A percentile compares a stretch with the other conserved stretches of the same genome.
Conservation (phyloP, 352 stramenopile species). For the Globisporangium alternatum region DNA sequence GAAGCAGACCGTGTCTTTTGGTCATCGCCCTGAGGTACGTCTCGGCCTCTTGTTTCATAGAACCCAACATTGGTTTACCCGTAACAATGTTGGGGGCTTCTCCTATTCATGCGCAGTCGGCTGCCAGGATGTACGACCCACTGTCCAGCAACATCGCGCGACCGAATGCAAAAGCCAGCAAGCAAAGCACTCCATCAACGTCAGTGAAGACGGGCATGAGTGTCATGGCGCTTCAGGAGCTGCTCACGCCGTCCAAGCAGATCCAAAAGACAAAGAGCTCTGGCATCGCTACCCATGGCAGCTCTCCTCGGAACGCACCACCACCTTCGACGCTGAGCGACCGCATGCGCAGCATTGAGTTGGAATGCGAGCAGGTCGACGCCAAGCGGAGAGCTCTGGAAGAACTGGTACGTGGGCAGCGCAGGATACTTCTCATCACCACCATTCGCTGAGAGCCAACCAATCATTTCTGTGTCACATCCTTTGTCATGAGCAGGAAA, state of each 20-base stretch:
- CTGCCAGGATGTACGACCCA: slow-evolving; percentile 68
- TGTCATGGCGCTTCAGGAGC: slow-evolving; percentile 53
- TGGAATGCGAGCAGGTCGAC: slow-evolving; percentile 12
- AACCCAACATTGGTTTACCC: not conserved
- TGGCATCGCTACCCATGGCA: not conserved
- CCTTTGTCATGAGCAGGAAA: slow-evolving; percentile 26
- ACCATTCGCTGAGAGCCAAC: not conserved
- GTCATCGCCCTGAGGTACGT: slow-evolving; percentile 45
- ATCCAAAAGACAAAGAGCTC: slow-evolving; percentile 14
- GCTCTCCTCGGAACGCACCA: not conserved
- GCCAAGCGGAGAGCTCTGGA: slow-evolving; percentile 8
- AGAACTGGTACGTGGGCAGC: slow-evolving; percentile 1
- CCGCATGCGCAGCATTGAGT: slow-evolving; percentile 12
- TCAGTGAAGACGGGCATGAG: slow-evolving; percentile 62
- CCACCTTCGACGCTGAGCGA: slow-evolving; percentile 5
- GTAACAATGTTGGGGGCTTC: too few species aligned
- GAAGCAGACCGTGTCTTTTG: slow-evolving; percentile 59
- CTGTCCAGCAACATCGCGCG: slow-evolving; percentile 33
- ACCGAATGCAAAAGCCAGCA: slow-evolving; percentile 18
- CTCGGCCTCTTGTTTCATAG: not conserved
- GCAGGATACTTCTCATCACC: not conserved
- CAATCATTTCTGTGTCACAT: too few species aligned
- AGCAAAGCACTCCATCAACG: slow-evolving; percentile 17
- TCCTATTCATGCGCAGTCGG: slow-evolving; percentile 33
- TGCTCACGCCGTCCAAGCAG: slow-evolving; percentile 40